Base-by-base conservation (phyloP, 2,329 filamentous ascomycete species). In the Stemphylium lycopersici region DNA sequence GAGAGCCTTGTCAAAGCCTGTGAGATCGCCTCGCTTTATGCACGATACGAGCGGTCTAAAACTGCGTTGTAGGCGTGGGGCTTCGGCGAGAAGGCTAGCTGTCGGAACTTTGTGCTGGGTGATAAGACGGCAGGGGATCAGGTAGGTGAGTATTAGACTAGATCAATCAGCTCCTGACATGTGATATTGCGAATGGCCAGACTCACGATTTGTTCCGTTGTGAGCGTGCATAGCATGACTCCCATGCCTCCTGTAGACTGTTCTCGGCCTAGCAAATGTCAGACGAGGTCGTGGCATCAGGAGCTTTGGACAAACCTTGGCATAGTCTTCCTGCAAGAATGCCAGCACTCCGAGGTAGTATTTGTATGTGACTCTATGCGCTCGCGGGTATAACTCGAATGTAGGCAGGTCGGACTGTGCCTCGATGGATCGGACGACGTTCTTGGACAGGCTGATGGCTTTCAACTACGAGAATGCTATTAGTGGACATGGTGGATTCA, bases 301-400 rank as follows among this genome's bases (percentile, higher is more conserved):
- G 2, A 15, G n/a, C 37, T 32, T 7, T n/a, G 24, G 56, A n/a
- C 77, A 38, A 69, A 91, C 90, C 78, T 90, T 84, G 2, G 83
- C 80, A 68, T 99, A 99, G 70, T 97, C 91, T 72, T 99, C 96
- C 59, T 98, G 93, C 4, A 99, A 77, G 72, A 99, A 99, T 53
- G 87, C 84, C n/a, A 99, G 84, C 4, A 99, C 90, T 10, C 95
- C 95, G 62, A 93, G 86, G 72, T 97, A 98, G 77, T 97, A 99
- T 71, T 92, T 93, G 79, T 96, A 99, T 0, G 93, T 97, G 36
- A 97, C 93, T 59, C 91, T 87, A 69, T 99, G 95, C 3, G 93
- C 89, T 70, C 89, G 91, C 1, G 95, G 93, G 67, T 96, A 99
- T 12, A 84, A 80, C 13, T 88, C 83, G 26, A 97, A 80, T 0